These are phyloP conservation scores for Suillus lakei DNA, from an alignment of 768 basidiomycete genomes.

Conservation along the genomic window DNA sequence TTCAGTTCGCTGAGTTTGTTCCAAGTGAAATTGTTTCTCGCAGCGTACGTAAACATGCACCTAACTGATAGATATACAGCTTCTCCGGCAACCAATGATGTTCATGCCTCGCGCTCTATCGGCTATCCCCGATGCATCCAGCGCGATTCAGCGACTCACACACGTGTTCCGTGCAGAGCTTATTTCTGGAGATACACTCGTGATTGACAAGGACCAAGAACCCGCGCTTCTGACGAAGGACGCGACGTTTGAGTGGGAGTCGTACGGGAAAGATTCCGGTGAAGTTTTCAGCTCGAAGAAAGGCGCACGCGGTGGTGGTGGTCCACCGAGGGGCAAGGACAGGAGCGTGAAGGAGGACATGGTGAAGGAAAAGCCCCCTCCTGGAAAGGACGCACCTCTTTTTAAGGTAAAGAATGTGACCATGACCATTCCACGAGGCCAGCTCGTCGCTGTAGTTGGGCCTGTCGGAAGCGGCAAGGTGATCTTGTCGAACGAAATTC, in stretches of 20 bases:
- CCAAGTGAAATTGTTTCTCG: conserved; percentile 38
- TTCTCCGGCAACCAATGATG: conserved; percentile 73
- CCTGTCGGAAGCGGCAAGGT: conserved; percentile 72
- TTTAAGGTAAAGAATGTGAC: conserved; percentile 58
- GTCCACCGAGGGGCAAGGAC: conserved; percentile 1
- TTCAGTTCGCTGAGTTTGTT: conserved; percentile 70
- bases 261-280: conserved; percentile 18
- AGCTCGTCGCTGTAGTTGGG: conserved; percentile 66
- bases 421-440: conserved; percentile 59
- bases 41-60: background rate
- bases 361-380: conserved; percentile 18
- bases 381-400: conserved; percentile 5
- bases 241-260: conserved; percentile 71
- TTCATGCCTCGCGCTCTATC: conserved; percentile 67
- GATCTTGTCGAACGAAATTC: conserved; percentile 8
- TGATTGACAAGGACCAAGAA: conserved; percentile 49
- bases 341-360: conserved; percentile 9
- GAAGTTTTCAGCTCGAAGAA: conserved; percentile 7
- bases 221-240: conserved; percentile 55
- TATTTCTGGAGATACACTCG: conserved; percentile 44
- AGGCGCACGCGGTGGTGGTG: conserved; percentile 7
- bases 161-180: conserved; percentile 54
- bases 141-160: conserved; percentile 57
- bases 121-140: conserved; percentile 65
- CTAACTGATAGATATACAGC: conserved; percentile 32